Evolutionary conservation across 768 basidiomycete species (phyloP).

Genomic region (Lentinula aciculospora): DNA sequence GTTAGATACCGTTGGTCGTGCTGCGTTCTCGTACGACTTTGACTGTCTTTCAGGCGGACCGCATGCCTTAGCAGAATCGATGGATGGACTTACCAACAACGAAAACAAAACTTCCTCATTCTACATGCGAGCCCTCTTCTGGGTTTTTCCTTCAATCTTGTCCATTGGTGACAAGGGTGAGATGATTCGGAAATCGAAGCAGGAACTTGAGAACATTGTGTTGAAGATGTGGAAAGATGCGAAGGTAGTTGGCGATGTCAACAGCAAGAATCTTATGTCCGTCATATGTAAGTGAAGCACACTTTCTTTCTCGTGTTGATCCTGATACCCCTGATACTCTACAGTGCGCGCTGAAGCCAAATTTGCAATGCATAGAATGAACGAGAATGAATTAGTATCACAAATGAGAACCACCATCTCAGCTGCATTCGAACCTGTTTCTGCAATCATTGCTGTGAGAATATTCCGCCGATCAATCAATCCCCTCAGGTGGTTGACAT

Average conservation of each 20-base stretch:
- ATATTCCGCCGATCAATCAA: background rate
- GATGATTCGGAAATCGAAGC: slow-evolving; percentile 49
- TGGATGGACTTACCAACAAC: slow-evolving; percentile 58
- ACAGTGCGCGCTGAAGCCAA: slow-evolving; percentile 39
- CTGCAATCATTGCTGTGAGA: slow-evolving; percentile 28
- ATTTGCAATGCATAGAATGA: slow-evolving; percentile 29
- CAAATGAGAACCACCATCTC: slow-evolving; percentile 63
- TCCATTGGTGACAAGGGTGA: slow-evolving; percentile 52
- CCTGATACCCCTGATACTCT: slow-evolving; percentile 2
- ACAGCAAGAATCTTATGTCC: slow-evolving; percentile 45
- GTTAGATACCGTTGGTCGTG: slow-evolving; percentile 53
- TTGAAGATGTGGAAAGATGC: slow-evolving; percentile 51
- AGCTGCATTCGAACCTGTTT: slow-evolving; percentile 42
- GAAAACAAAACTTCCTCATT: slow-evolving; percentile 53
- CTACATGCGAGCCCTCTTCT: slow-evolving; percentile 61
- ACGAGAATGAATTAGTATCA: slow-evolving; percentile 46
- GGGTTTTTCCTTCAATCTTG: slow-evolving; percentile 51
- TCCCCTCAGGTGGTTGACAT: slow-evolving; percentile 9
- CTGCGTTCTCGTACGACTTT: slow-evolving; percentile 63
- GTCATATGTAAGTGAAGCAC: slow-evolving; percentile 40
- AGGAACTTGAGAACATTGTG: slow-evolving; percentile 48
- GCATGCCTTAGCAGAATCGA: slow-evolving; percentile 42
- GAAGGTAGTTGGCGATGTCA: slow-evolving; percentile 35
- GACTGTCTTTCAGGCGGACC: slow-evolving; percentile 45
- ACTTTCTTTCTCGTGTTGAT: background rate